Base-by-base conservation (phyloP, 192 early-diverging fungal species). In the Rhizophagus sp. region DNA sequence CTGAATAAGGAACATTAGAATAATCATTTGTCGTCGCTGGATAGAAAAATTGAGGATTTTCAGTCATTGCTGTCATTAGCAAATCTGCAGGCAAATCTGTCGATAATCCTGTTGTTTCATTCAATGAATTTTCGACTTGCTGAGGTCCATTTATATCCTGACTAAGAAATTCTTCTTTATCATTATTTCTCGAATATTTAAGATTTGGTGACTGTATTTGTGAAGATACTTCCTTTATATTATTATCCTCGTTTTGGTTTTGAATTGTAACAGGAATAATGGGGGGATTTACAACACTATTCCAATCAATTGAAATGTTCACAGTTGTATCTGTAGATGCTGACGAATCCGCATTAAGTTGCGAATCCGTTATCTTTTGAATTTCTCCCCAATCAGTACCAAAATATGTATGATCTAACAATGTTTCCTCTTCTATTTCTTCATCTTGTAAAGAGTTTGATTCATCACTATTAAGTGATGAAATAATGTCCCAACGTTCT, bases 301-400 rank as follows among this genome's bases (percentile, higher is more conserved):
- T 73, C 71, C 71, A 73, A 73, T 52, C 71, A 24, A 73, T 50
- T 15, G 71, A 73, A 73, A 73, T 70, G 13, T 39, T 39, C 33
- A 39, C 17, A 39, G 44, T 24, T 3, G 68, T 3, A 44, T n/a
- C 68, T 22, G 68, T 50, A 0, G 69, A 44, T 47, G 69, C 25
- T 47, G 69, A 19, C 17, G 70, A 25, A 30, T 73, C 25, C 5
- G n/a, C 24, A 5, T 49, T 41, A 47, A 47, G 44, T 12, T 47
- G 44, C 44, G 44, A 24, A 47, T 57, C 50, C 1, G 52, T 22
- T 22, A 57, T 57, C 52, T 24, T n/a, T 30, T 73, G 71, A 30
- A 73, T 47, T 73, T 33, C 47, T 25, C 25, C 71, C 71, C 71
- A 73, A 25, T 73, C 47, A n/a, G 68, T 15, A 41, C 33, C 68